Percentiles rank a stretch among this genome's conserved stretches.
phyloP scores from a whole-genome alignment of 2,329 filamentous ascomycete genomes.

The Triangularia verruculosa region DNA sequence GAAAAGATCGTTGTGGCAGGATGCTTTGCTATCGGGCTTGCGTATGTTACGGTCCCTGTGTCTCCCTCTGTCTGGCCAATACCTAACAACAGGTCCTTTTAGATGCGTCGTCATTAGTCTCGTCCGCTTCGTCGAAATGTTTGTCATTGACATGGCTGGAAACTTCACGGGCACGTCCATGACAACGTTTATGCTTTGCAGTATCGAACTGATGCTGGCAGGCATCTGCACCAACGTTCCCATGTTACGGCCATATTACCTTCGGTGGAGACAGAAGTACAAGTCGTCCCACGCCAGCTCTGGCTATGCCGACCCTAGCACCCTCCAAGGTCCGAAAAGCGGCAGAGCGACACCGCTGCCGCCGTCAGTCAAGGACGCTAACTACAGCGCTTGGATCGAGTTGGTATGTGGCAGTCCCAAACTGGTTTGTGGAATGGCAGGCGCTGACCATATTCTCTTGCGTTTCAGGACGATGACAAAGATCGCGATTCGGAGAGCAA shows the following conservation, averaged over 20 bases:
- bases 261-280: slow-evolving; percentile 1
- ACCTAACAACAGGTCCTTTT: neutral
- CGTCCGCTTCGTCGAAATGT: slow-evolving; percentile 4
- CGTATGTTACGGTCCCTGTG: neutral
- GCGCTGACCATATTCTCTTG: neutral
- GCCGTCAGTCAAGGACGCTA: neutral
- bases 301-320: neutral
- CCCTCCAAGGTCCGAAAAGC: neutral
- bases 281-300: neutral
- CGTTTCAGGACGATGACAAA: slow-evolving; percentile 2
- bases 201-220: slow-evolving; percentile 2
- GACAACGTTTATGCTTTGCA: slow-evolving; percentile 9
- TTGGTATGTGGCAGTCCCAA: neutral
- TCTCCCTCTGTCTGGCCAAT: neutral
- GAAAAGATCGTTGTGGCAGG: slow-evolving; percentile 2
- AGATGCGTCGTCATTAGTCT: slow-evolving; percentile 5
- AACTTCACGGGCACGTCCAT: slow-evolving; percentile 7
- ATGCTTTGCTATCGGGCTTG: slow-evolving; percentile 9
- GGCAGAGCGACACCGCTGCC: neutral
- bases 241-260: slow-evolving; percentile 7
- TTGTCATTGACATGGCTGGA: slow-evolving; percentile 1
- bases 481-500: neutral
- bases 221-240: slow-evolving; percentile 7
- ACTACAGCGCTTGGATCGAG: slow-evolving; percentile 7
- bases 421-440: neutral